phyloP scores from a whole-genome alignment of 148 eudicot genomes.

The Silene conica region DNA sequence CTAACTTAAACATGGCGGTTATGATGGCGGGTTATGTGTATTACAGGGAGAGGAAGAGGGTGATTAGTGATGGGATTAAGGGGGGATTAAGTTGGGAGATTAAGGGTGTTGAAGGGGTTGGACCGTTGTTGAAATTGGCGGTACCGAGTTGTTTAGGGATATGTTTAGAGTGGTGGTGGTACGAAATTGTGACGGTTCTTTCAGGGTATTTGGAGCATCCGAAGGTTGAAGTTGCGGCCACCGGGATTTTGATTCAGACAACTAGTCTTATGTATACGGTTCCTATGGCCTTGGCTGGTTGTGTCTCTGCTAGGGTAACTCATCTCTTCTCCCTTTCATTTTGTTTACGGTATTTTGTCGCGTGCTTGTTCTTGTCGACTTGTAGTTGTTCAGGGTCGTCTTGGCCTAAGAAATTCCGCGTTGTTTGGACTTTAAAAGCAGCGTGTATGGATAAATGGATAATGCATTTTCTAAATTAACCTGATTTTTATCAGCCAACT shows the following conservation, averaged over 20 bases:
- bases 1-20: conserved; percentile 71
- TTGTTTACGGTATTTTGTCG: not conserved
- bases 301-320: conserved; percentile 86
- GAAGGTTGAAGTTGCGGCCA: conserved; percentile 70
- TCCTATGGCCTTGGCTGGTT: conserved; percentile 92
- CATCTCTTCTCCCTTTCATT: not conserved
- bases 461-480: too few relatives aligned
- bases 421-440: too few relatives aligned
- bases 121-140: conserved; percentile 51
- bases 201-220: conserved; percentile 77
- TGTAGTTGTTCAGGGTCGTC: too few relatives aligned
- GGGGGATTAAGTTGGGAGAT: conserved; percentile 28
- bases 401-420: too few relatives aligned
- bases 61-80: conserved; percentile 17
- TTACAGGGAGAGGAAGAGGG: conserved; percentile 37
- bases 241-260: conserved; percentile 82
- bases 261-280: conserved; percentile 88
- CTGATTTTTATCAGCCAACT: too few relatives aligned
- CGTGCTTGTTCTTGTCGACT: too few relatives aligned
- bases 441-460: too few relatives aligned
- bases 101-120: conserved; percentile 35
- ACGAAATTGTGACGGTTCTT: conserved; percentile 81
- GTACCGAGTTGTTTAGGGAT: conserved; percentile 81
- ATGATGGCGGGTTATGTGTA: conserved; percentile 65
- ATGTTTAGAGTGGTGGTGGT: conserved; percentile 99